Conservation (phyloP, 495 filamentous ascomycete species). For the Neurospora sp. region DNA sequence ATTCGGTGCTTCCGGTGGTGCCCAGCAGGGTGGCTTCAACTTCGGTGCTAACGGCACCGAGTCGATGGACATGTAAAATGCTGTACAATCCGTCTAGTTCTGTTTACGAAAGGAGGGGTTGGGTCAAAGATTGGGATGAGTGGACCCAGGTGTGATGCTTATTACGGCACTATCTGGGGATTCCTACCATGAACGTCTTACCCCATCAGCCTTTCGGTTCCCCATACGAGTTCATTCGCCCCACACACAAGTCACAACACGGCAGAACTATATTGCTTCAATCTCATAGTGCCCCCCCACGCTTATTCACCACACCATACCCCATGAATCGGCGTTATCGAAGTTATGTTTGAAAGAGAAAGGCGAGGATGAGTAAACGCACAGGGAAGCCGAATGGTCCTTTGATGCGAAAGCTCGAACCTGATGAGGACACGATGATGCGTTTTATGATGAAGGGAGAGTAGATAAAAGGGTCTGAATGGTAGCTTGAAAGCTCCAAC, state of each 20-base stretch:
- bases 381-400: conserved; percentile 23
- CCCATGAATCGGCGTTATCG: conserved; percentile 22
- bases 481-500: conserved; percentile 46
- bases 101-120: not conserved
- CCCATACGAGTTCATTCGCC: not conserved
- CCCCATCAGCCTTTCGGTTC: not conserved
- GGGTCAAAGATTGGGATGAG: not conserved
- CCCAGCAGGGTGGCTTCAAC: conserved; percentile 78
- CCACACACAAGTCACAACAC: conserved; percentile 5
- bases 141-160: not conserved
- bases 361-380: conserved; percentile 15
- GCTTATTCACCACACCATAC: conserved; percentile 8
- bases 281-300: conserved; percentile 9
- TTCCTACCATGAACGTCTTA: not conserved
- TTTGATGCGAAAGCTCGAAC: conserved; percentile 46
- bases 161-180: not conserved
- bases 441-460: conserved; percentile 8
- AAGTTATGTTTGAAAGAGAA: conserved; percentile 31
- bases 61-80: conserved; percentile 93
- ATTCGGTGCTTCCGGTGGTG: conserved; percentile 61
- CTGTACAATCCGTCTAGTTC: not conserved
- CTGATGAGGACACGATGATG: conserved; percentile 16
- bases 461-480: conserved; percentile 27
- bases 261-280: conserved; percentile 14
- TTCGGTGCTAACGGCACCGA: conserved; percentile 80